phyloP scores from a whole-genome alignment of 176 grass and related monocot species.

The Aechmea fasciata region DNA sequence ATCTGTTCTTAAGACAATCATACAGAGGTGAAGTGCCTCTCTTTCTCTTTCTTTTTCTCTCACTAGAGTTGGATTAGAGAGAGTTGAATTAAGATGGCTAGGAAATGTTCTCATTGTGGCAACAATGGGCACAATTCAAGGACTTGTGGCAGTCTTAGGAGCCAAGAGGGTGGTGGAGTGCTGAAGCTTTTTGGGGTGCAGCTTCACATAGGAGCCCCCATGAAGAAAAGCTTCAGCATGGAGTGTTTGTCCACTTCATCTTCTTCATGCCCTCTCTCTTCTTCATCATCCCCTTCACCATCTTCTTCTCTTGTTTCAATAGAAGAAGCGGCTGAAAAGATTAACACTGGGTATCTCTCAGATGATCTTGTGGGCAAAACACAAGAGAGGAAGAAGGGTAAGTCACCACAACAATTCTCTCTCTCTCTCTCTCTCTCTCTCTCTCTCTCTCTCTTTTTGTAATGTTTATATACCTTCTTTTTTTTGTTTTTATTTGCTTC shows the following conservation, averaged over 20 bases:
- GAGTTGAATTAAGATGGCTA: constrained; percentile 30
- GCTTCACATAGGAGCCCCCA: constrained; percentile 36
- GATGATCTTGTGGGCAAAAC: constrained; percentile 52
- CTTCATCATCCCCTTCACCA: constrained; percentile 14
- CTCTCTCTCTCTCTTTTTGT: background rate
- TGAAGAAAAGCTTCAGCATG: constrained; percentile 78
- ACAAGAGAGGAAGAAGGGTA: constrained; percentile 88
- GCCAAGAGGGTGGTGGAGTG: constrained; percentile 19
- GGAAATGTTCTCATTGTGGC: constrained; percentile 65
- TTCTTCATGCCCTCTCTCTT: constrained; percentile 14
- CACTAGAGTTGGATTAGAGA: background rate
- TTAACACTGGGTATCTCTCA: constrained; percentile 64
- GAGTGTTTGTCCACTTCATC: constrained; percentile 38
- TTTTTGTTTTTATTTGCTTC: no score
- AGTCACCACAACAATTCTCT: background rate
- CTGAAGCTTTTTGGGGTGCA: constrained; percentile 86
- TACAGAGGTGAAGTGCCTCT: background rate
- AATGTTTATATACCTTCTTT: no score
- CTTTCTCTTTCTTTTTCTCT: background rate
- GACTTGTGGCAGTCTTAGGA: constrained; percentile 34
- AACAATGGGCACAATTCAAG: constrained; percentile 58
- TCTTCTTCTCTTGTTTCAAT: constrained; percentile 52
- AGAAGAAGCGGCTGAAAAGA: constrained; percentile 48
- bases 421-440: no score
- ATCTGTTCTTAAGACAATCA: background rate